These are phyloP conservation scores for Orbilia brochopaga DNA, from an alignment of 2,329 filamentous ascomycete species.

Conservation along the genomic window DNA sequence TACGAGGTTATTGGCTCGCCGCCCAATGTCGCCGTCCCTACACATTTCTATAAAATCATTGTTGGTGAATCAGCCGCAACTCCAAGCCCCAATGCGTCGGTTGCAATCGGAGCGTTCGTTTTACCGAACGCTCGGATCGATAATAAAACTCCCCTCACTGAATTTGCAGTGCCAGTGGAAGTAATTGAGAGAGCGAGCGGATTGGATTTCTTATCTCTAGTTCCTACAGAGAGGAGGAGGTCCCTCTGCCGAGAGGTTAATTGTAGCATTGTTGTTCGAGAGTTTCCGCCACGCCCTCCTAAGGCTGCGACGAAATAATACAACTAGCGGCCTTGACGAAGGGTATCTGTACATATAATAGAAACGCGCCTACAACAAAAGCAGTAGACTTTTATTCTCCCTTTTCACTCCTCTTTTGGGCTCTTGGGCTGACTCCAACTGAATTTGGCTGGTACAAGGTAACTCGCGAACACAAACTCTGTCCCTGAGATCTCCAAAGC, in stretches of 20 bases:
- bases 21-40: conserved; percentile 92
- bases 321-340: not conserved
- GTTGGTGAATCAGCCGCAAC: conserved; percentile 73
- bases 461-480: too few relatives aligned
- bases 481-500: not conserved
- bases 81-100: conserved; percentile 65
- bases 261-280: conserved; percentile 81
- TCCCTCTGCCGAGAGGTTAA: conserved; percentile 83
- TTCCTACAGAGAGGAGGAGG: conserved; percentile 75
- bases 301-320: conserved; percentile 9
- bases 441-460: not conserved
- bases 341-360: conserved; percentile 11
- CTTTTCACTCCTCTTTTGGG: not conserved
- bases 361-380: not conserved
- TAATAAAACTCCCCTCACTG: conserved; percentile 82
- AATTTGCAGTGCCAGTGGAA: conserved; percentile 95
- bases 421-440: too few relatives aligned
- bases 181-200: conserved; percentile 90
- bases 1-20: conserved; percentile 96
- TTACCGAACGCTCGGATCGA: conserved; percentile 88
- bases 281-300: conserved; percentile 66
- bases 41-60: conserved; percentile 99
- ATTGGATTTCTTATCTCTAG: conserved; percentile 82
- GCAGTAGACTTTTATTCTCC: not conserved
- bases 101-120: conserved; percentile 91